phyloP scores from a whole-genome alignment of 441 rosid genomes.

The Populus hybrid region DNA sequence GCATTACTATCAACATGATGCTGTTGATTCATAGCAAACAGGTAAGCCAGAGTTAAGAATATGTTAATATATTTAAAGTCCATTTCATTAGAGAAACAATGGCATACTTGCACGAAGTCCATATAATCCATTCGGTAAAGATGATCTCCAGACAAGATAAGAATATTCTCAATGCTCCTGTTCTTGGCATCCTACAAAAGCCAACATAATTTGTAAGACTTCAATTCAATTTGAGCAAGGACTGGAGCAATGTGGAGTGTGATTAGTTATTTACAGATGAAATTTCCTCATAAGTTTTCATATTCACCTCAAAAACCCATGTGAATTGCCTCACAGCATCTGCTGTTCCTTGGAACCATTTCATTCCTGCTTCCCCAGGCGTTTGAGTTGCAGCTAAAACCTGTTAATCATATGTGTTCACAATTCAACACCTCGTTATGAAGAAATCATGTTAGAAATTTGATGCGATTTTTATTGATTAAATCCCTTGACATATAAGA shows the following conservation, averaged over 20 bases:
- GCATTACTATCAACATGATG: slow-evolving; percentile 71
- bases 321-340: slow-evolving; percentile 92
- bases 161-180: slow-evolving; percentile 62
- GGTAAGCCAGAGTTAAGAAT: slow-evolving; percentile 11
- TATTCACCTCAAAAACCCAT: slow-evolving; percentile 88
- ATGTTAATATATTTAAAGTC: not conserved
- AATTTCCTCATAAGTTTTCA: not conserved
- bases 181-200: slow-evolving; percentile 78
- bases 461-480: not conserved
- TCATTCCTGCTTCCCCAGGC: slow-evolving; percentile 83
- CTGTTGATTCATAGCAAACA: slow-evolving; percentile 41
- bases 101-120: slow-evolving; percentile 73
- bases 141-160: slow-evolving; percentile 87
- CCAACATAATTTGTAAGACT: slow-evolving; percentile 7
- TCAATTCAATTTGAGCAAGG: slow-evolving; percentile 5
- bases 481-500: not conserved
- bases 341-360: slow-evolving; percentile 97
- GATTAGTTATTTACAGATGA: not conserved
- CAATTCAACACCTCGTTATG: not conserved
- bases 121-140: slow-evolving; percentile 89
- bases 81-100: not conserved
- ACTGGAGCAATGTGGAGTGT: not conserved
- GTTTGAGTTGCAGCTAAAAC: slow-evolving; percentile 65
- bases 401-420: slow-evolving; percentile 31
- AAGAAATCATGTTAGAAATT: not conserved